phyloP scores from a whole-genome alignment of 208 protist species.

The Wallacemonas rigidus region DNA sequence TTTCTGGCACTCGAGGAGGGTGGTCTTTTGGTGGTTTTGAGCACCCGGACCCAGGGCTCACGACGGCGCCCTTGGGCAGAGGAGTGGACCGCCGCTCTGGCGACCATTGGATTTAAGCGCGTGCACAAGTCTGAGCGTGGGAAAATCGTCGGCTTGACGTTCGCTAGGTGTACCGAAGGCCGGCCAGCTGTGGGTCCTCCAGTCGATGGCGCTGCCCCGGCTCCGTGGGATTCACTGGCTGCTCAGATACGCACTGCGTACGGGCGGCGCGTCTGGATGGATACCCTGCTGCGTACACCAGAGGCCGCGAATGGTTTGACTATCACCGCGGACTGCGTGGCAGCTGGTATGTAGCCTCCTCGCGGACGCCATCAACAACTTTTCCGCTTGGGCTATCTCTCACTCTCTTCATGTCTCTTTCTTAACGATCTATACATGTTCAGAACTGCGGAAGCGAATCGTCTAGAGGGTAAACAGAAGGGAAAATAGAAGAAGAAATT shows the following conservation, averaged over 20 bases:
- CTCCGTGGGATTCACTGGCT: not conserved
- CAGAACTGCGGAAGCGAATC: no score
- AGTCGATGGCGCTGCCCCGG: no score
- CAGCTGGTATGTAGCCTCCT: not conserved
- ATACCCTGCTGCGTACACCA: conserved; percentile 36
- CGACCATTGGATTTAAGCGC: conserved; percentile 66
- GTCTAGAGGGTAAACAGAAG: no score
- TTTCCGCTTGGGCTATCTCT: no score
- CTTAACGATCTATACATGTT: no score
- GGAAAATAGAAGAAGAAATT: no score
- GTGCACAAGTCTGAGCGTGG: conserved; percentile 64
- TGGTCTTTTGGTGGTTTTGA: conserved; percentile 81
- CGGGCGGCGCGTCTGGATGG: conserved; percentile 40
- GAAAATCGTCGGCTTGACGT: conserved; percentile 78
- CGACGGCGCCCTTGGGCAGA: conserved; percentile 61
- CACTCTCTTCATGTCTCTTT: no score
- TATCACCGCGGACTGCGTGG: conserved; percentile 51
- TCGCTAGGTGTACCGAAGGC: conserved; percentile 31
- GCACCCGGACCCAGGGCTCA: conserved; percentile 81
- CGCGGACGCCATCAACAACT: not conserved
- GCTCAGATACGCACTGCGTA: conserved; percentile 17
- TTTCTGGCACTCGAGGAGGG: conserved; percentile 68
- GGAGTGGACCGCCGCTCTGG: conserved; percentile 62
- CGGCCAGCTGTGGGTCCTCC: not conserved
- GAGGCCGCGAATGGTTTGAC: conserved; percentile 45